Evolutionary conservation across 2,329 filamentous ascomycete genomes (phyloP), one percentile per base, ranked within the genome.

Genomic region (Colletotrichum sp.): DNA sequence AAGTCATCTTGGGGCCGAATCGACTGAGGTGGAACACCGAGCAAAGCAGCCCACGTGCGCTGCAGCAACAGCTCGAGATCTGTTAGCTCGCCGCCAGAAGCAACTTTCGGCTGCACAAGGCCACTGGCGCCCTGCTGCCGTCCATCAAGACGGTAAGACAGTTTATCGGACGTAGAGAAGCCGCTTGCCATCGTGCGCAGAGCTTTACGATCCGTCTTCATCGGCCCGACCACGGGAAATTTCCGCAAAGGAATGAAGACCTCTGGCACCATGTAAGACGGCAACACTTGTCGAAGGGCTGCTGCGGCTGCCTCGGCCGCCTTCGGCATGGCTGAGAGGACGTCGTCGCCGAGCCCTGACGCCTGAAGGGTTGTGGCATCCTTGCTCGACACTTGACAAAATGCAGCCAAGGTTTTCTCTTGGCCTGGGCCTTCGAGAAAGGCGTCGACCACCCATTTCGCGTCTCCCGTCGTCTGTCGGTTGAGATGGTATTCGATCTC

Each of bases 21-120:
- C 8, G 16, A 18, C 12, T 60, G 9, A 32, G 56, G 25, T 4
- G 27, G 16, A 18, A 60, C 15, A 8, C 16, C 56, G 27, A 60
- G 56, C 16, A 60, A 27, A 27, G 16, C 13, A 27, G 56, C 27
- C 25, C 25, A 27, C 22, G 28, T 28, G 2, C 28, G 25, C 56
- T 28, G 56, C 25, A 60, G 28, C 16, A 18, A 18, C 2, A 18
- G 1, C 56, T 32, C 56, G 13, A 27, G 28, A 18, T 27, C 56
- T 2, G 56, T 18, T 15, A 30, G 9, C 5, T 32, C 56, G 27
- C 15, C 25, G 1, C 1, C 1, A 28, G 25, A 28, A 18, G 56
- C 2, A 18, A 3, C 27, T 5, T 27, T 27, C 8, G 22, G 16
- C 4, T 27, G 8, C 3, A 1, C 1, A 0, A 10, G 36, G 8